Percentiles rank a stretch among this genome's conserved stretches.
Conservation (phyloP, 2,329 filamentous ascomycete species). For the Nemania sp. region DNA sequence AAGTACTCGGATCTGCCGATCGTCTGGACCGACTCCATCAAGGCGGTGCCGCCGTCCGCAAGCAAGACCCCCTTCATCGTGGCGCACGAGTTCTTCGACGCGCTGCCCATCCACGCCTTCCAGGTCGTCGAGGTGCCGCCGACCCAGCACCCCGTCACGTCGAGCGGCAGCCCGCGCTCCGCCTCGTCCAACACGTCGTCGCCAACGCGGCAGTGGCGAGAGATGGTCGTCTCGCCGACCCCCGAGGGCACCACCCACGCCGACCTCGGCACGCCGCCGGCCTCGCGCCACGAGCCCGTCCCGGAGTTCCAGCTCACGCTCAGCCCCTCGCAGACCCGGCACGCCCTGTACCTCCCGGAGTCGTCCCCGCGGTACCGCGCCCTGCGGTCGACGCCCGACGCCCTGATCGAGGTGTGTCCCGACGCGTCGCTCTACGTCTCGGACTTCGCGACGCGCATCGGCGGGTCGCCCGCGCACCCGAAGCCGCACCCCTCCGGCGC, state of each 20-base stretch:
- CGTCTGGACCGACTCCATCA: slow-evolving; percentile 88
- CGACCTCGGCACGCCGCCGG: slow-evolving; percentile 58
- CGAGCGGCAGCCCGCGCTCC: slow-evolving; percentile 52
- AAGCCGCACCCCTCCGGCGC: slow-evolving; percentile 75
- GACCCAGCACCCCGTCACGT: slow-evolving; percentile 46
- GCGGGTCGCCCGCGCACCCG: slow-evolving; percentile 60
- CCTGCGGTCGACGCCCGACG: slow-evolving; percentile 68
- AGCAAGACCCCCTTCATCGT: slow-evolving; percentile 87
- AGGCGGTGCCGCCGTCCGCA: slow-evolving; percentile 72
- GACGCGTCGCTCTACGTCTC: slow-evolving; percentile 79
- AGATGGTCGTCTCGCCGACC: slow-evolving; percentile 75
- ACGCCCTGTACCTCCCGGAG: slow-evolving; percentile 83
- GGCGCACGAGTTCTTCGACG: slow-evolving; percentile 98
- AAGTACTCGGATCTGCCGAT: slow-evolving; percentile 78
- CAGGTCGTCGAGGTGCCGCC: slow-evolving; percentile 67
- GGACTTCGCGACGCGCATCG: slow-evolving; percentile 84
- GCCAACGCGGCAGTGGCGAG: slow-evolving; percentile 70
- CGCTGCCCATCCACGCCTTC: slow-evolving; percentile 93
- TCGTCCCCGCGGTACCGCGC: slow-evolving; percentile 77
- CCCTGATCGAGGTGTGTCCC: slow-evolving; percentile 87
- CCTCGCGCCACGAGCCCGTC: slow-evolving; percentile 56
- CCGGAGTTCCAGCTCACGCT: slow-evolving; percentile 89
- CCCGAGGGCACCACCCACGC: slow-evolving; percentile 59
- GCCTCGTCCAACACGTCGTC: slow-evolving; percentile 48
- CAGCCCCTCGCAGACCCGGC: slow-evolving; percentile 74